These are phyloP conservation scores for Didymella arachidicola DNA, from an alignment of 2,329 filamentous ascomycete species.

Conservation along the genomic window DNA sequence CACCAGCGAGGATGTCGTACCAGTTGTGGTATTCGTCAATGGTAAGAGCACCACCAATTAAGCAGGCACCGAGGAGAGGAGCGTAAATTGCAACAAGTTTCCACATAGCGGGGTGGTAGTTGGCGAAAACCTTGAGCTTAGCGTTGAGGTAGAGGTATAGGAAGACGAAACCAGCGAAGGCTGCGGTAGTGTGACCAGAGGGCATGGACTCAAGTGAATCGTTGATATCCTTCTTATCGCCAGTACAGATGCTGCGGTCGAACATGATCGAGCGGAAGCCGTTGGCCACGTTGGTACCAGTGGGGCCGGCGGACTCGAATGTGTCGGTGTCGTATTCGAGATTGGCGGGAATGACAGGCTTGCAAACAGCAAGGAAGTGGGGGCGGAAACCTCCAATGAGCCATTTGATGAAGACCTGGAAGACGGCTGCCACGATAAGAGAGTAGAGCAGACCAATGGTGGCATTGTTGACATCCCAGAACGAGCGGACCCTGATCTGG, in stretches of 20 bases:
- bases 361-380: slow-evolving; percentile 75
- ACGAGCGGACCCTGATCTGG: slow-evolving; percentile 68
- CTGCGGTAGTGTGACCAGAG: slow-evolving; percentile 76
- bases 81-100: slow-evolving; percentile 71
- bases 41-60: slow-evolving; percentile 74
- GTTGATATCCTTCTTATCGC: slow-evolving; percentile 69
- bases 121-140: slow-evolving; percentile 77
- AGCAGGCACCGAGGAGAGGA: slow-evolving; percentile 70
- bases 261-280: slow-evolving; percentile 71
- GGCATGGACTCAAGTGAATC: slow-evolving; percentile 76
- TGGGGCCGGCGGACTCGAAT: slow-evolving; percentile 57
- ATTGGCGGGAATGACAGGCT: slow-evolving; percentile 62
- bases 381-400: slow-evolving; percentile 73
- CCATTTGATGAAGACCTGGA: slow-evolving; percentile 79
- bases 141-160: slow-evolving; percentile 78
- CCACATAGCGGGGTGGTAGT: slow-evolving; percentile 78
- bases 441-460: slow-evolving; percentile 73
- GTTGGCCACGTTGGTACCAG: slow-evolving; percentile 53
- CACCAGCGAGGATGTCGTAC: slow-evolving; percentile 75
- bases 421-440: slow-evolving; percentile 74
- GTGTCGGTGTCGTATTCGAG: slow-evolving; percentile 35
- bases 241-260: slow-evolving; percentile 73
- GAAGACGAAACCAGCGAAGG: slow-evolving; percentile 75
- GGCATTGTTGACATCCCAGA: slow-evolving; percentile 70
- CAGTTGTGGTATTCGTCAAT: slow-evolving; percentile 77